Conservation (phyloP, 805 yeast genomes). For the Yarrowia yakushimensis region DNA sequence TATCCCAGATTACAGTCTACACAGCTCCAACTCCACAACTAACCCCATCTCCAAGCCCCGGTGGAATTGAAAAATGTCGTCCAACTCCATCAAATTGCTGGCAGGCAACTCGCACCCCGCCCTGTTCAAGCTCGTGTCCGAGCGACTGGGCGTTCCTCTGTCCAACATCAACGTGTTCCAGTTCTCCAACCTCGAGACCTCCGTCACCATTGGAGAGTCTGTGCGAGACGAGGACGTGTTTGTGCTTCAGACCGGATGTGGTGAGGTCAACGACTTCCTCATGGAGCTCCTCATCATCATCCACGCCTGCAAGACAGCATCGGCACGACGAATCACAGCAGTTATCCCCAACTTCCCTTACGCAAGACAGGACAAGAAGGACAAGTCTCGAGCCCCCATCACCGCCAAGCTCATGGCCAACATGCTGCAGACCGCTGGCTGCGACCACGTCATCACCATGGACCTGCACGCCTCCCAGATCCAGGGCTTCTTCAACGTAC, state of each 20-base stretch:
- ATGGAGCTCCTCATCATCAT: conserved; percentile 87
- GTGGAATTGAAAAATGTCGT: conserved; percentile 5
- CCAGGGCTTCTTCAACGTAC: conserved; percentile 93
- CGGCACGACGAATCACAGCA: conserved; percentile 90
- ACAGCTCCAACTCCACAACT: background rate
- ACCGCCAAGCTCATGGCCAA: conserved; percentile 94
- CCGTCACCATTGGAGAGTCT: conserved; percentile 82
- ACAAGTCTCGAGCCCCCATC: conserved; percentile 92
- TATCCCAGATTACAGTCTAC: background rate
- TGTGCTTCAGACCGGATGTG: conserved; percentile 81
- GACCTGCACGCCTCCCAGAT: conserved; percentile 97
- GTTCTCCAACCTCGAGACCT: conserved; percentile 83
- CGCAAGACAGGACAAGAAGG: conserved; percentile 96
- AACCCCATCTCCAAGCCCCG: background rate
- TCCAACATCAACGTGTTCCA: conserved; percentile 79
- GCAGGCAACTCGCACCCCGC: conserved; percentile 84
- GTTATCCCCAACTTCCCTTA: conserved; percentile 95
- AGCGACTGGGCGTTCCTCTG: conserved; percentile 60
- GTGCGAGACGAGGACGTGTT: conserved; percentile 89
- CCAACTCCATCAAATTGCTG: conserved; percentile 54
- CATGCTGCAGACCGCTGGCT: conserved; percentile 87
- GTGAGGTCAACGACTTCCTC: conserved; percentile 77
- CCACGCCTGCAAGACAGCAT: conserved; percentile 93
- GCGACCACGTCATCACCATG: conserved; percentile 93
- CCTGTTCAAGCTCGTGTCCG: conserved; percentile 68